Percentiles rank a stretch among this genome's conserved stretches.
Conservation (phyloP, 768 basidiomycete genomes). For the Termitomyces eurrhizus region DNA sequence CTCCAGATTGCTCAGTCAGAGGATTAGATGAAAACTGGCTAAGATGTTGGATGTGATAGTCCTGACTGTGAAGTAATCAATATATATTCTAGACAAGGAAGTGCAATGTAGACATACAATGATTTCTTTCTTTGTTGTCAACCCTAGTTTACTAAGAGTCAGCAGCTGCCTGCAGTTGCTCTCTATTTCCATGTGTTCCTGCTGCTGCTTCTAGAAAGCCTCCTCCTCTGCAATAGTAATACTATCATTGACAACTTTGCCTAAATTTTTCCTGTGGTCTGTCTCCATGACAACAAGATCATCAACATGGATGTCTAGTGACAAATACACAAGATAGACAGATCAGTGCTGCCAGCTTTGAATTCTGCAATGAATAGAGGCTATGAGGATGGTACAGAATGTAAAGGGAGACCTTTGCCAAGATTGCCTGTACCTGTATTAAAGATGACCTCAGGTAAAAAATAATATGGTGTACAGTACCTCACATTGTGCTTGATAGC, state of each 20-base stretch:
- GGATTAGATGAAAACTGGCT: no score
- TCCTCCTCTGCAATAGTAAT: conserved; percentile 90
- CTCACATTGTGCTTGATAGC: no score
- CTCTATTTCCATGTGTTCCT: conserved; percentile 41
- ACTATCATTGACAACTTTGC: conserved; percentile 89
- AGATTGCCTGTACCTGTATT: no score
- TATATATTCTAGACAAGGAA: no score
- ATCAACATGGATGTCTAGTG: conserved; percentile 64
- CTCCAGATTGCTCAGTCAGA: no score
- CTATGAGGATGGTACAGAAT: conserved; percentile 76
- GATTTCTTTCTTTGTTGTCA: conserved; percentile 73
- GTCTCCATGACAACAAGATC: conserved; percentile 97
- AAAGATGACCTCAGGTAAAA: no score
- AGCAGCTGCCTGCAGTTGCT: conserved; percentile 29
- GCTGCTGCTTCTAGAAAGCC: conserved; percentile 82
- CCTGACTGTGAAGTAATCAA: no score
- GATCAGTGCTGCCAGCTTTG: conserved; percentile 92
- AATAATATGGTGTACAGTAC: no score
- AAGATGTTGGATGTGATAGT: no score
- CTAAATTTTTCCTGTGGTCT: conserved; percentile 90
- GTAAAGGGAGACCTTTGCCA: conserved; percentile 86
- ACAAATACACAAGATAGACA: conserved; percentile 80
- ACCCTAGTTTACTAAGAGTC: conserved; percentile 24
- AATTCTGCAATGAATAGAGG: conserved; percentile 61
- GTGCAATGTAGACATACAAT: no score